These are phyloP conservation scores for Dryas octopetala DNA, from an alignment of 306 rosid species.

Conservation along the genomic window DNA sequence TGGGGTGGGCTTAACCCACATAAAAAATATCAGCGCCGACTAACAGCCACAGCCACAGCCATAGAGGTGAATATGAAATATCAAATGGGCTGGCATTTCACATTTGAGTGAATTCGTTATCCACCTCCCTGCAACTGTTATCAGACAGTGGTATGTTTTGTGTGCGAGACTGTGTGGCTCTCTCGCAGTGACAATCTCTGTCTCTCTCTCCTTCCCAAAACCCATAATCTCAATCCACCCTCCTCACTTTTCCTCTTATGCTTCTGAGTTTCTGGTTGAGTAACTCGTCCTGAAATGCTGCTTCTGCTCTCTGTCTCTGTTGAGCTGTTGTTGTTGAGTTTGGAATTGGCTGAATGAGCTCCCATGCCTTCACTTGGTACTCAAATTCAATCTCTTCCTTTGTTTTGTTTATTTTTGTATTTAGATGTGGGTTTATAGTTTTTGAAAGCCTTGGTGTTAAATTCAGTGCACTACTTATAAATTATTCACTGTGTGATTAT, in stretches of 20 bases:
- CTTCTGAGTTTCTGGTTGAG: background rate
- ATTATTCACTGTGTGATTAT: background rate
- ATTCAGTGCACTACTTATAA: background rate
- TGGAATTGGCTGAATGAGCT: slow-evolving; percentile 70
- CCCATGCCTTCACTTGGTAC: slow-evolving; percentile 89
- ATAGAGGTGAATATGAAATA: background rate
- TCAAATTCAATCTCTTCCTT: slow-evolving; percentile 5
- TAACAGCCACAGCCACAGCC: background rate
- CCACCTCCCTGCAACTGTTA: slow-evolving; percentile 11
- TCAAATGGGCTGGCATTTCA: background rate
- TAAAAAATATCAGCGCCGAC: background rate
- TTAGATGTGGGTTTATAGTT: background rate
- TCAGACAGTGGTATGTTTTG: background rate
- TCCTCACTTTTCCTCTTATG: background rate
- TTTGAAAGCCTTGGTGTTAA: background rate
- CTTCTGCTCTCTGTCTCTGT: slow-evolving; percentile 6
- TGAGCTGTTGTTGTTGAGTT: slow-evolving; percentile 29
- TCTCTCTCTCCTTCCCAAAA: slow-evolving; percentile 1
- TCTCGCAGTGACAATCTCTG: background rate
- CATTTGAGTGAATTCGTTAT: slow-evolving; percentile 2
- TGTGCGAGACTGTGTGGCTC: slow-evolving; percentile 3
- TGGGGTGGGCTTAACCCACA: background rate
- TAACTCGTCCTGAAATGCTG: slow-evolving; percentile 16
- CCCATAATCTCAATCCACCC: background rate
- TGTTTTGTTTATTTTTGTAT: background rate